A percentile compares a stretch with the other conserved stretches of the same genome.
Evolutionary conservation across 2,329 filamentous ascomycete species (phyloP).

Genomic region (Samsoniella hepiali): DNA sequence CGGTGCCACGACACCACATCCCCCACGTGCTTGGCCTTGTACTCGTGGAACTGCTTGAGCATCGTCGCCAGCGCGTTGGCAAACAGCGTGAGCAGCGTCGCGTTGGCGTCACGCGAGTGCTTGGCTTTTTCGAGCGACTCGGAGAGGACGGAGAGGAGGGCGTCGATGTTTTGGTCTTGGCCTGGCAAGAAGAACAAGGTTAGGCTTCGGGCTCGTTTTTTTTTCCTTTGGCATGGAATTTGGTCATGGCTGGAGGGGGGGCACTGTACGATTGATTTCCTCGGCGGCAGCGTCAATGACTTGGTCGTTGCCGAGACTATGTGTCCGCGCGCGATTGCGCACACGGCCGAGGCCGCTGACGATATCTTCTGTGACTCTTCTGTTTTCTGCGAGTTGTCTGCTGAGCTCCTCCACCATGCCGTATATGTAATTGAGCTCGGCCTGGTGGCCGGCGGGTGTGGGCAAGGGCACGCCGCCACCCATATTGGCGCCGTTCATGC

Average conservation of each 20-base stretch:
- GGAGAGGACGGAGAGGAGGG: conserved; percentile 57
- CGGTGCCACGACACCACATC: conserved; percentile 64
- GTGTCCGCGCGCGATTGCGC: conserved; percentile 52
- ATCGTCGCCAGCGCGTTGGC: conserved; percentile 55
- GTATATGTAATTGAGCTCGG: conserved; percentile 66
- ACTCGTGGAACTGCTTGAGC: conserved; percentile 62
- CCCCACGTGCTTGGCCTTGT: conserved; percentile 60
- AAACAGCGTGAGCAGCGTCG: conserved; percentile 55
- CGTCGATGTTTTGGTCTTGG: conserved; percentile 59
- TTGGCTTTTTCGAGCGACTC: conserved; percentile 62
- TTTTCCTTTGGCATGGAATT: background rate
- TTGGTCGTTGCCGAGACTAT: conserved; percentile 56
- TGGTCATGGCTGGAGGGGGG: background rate
- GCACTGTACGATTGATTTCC: conserved; percentile 51
- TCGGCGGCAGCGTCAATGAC: conserved; percentile 53
- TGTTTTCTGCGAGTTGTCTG: conserved; percentile 59
- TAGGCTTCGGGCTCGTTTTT: background rate
- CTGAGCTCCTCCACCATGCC: conserved; percentile 65
- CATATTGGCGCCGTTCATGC: conserved; percentile 48
- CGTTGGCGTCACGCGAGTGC: conserved; percentile 59
- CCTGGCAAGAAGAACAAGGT: conserved; percentile 34
- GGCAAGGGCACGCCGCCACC: conserved; percentile 49
- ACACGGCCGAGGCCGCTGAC: conserved; percentile 61
- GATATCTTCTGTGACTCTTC: conserved; percentile 60
- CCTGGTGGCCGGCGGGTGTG: conserved; percentile 64